Evolutionary conservation across 305 asterid species (phyloP), one percentile per base, ranked within the genome.

Genomic region (Rubia balearica): DNA sequence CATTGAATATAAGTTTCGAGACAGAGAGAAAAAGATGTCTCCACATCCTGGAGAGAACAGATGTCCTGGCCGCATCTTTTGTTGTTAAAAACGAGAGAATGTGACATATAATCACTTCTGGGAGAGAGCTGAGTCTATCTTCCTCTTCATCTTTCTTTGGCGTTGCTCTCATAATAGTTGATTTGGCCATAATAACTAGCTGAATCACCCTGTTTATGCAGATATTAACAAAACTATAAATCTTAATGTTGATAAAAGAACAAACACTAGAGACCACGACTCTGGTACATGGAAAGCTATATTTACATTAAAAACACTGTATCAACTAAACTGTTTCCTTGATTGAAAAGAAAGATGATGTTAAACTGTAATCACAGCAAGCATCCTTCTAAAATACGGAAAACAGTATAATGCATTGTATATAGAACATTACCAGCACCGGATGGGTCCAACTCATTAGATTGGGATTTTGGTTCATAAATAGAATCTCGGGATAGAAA

Each of bases 81-180:
- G 67, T 30, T 1, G 63, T 21, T 57, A 57, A 24, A 22, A 57
- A 21, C 16, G 63, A 57, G 24, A 57, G 63, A 57, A 62, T 62
- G 12, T 30, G 45, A 30, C 67, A 33, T 30, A 62, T 36, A 16
- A 62, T 62, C 3, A 9, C 17, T 7, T 21, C 67, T 1, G 67
- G 67, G 19, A 62, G 43, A 62, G 67, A 62, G 42, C 67, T 62
- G 67, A 62, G 38, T 33, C 45, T 62, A 36, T 62, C 67, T 62
- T 27, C 43, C 10, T 62, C 43, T 13, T 36, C 67, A 6, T 46
- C 53, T 46, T 46, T 46, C 53, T 46, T 46, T 13, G 17, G 14
- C 12, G n/a, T 1, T 46, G 53, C 14, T 12, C 53, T 16, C 53
- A 24, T 24, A 24, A 46, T 46, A 13, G n/a, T 46, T 46, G 53